Evolutionary conservation across 2,329 filamentous ascomycete species (phyloP), one percentile per base, ranked within the genome.

Genomic region (Talaromyces sp.): DNA sequence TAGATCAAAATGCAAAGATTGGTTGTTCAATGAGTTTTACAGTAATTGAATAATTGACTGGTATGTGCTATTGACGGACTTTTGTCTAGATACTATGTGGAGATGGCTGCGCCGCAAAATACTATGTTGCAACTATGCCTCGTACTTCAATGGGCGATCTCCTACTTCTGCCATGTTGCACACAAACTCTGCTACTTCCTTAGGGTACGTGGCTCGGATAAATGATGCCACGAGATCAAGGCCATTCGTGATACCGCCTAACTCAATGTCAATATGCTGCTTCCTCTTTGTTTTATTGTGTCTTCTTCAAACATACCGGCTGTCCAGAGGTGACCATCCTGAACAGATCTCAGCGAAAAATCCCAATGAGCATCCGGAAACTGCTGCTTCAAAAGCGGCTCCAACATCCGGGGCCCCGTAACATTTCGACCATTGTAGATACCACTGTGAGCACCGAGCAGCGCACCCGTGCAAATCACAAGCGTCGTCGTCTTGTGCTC

Each of bases 81-180:
- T 39, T 39, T 39, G 17, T 39, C 36, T 39, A n/a, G 36, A 39
- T 51, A 7, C 44, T 27, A 27, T 4, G 44, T 25, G 6, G 44
- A 13, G 3, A 49, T 22, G 42, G 42, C 6, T 47, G 19, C 10
- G 7, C 7, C 6, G 17, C 19, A 22, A 47, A 22, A 47, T 4
- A 8, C 42, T n/a, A 25, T 27, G 4, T 13, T 53, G 25, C 17
- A 17, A 8, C 49, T 27, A 30, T n/a, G 27, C 22, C 25, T 53
- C 49, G 8, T 53, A 53, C 49, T 53, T n/a, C 27, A 53, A 53
- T 30, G 49, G 22, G 15, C 36, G 54, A 53, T 68, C 65, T 2
- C 66, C 65, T 1, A 77, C 68, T 57, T 77, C 75, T 7, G 75
- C 74, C 63, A 73, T 67, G 17, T 63, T 63, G 42, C 73, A 69